Conservation (phyloP, 345 rosid genomes). For the Litchi chinensis region DNA sequence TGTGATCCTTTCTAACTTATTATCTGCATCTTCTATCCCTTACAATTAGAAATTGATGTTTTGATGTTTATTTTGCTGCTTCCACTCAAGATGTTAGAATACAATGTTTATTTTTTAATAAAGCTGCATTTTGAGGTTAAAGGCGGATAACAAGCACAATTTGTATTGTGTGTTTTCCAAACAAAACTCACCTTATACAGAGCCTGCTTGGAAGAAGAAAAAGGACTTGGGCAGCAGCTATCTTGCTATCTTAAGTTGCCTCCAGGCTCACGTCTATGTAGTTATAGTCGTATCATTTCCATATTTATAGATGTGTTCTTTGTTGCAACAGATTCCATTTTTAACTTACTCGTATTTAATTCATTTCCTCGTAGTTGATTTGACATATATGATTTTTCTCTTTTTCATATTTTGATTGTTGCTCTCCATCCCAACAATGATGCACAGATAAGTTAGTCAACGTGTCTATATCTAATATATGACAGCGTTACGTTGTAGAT, state of each 20-base stretch:
- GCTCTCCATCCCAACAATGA: neutral
- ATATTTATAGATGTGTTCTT: neutral
- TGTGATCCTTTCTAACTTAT: no score
- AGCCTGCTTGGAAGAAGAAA: no score
- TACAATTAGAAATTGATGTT: no score
- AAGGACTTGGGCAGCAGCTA: neutral
- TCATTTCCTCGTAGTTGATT: neutral
- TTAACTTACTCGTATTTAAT: neutral
- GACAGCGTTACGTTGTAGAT: constrained; percentile 38
- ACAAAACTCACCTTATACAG: no score
- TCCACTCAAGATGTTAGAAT: no score
- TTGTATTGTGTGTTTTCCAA: no score
- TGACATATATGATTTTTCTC: neutral
- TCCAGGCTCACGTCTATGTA: neutral
- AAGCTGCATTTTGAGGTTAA: no score
- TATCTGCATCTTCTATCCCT: no score
- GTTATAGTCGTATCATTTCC: neutral
- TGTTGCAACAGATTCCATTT: neutral
- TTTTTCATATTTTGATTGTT: neutral
- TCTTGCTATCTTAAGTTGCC: constrained; percentile 10
- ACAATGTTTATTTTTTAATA: no score
- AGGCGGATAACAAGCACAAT: no score
- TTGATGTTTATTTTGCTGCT: no score
- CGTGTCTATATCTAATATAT: neutral
- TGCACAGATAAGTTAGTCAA: neutral